These are phyloP conservation scores for Eustoma russellianum DNA, from an alignment of 257 asterid species.

Conservation along the genomic window DNA sequence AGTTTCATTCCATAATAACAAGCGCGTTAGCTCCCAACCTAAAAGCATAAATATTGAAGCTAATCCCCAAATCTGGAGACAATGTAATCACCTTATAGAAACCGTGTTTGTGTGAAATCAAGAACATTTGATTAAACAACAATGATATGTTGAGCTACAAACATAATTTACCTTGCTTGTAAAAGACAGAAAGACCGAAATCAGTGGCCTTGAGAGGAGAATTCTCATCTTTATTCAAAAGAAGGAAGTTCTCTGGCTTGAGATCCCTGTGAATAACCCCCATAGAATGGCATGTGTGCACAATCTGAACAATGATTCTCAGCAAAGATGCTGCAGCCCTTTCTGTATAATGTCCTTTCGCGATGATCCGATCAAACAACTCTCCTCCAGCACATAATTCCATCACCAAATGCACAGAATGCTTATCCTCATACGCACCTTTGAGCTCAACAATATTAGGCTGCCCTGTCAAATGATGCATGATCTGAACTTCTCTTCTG, in stretches of 20 bases:
- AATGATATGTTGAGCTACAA: too few relatives aligned
- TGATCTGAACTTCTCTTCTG: constrained; percentile 81
- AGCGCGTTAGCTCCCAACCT: too few relatives aligned
- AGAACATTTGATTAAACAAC: too few relatives aligned
- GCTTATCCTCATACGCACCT: constrained; percentile 89
- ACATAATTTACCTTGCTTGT: constrained; percentile 47
- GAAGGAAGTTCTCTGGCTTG: constrained; percentile 85
- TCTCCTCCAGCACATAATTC: constrained; percentile 95
- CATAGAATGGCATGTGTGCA: constrained; percentile 84
- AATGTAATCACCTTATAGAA: too few relatives aligned
- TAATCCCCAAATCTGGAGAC: too few relatives aligned
- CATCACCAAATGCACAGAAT: constrained; percentile 77
- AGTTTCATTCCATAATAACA: too few relatives aligned
- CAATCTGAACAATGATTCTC: constrained; percentile 78
- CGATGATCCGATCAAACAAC: constrained; percentile 81
- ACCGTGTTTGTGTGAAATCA: too few relatives aligned
- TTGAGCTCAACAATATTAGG: constrained; percentile 64
- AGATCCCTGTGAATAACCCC: constrained; percentile 94
- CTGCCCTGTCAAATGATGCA: constrained; percentile 85
- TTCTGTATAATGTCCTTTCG: constrained; percentile 79
- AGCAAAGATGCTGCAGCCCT: constrained; percentile 77
- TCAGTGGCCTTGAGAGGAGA: constrained; percentile 86
- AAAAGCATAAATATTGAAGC: too few relatives aligned
- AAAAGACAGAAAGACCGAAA: constrained; percentile 84
- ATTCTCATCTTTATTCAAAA: constrained; percentile 62